A percentile compares a stretch with the other conserved stretches of the same genome.
These are phyloP conservation scores for Hymenoscyphus infarciens DNA, from an alignment of 2,329 filamentous ascomycete species.

Conservation along the genomic window DNA sequence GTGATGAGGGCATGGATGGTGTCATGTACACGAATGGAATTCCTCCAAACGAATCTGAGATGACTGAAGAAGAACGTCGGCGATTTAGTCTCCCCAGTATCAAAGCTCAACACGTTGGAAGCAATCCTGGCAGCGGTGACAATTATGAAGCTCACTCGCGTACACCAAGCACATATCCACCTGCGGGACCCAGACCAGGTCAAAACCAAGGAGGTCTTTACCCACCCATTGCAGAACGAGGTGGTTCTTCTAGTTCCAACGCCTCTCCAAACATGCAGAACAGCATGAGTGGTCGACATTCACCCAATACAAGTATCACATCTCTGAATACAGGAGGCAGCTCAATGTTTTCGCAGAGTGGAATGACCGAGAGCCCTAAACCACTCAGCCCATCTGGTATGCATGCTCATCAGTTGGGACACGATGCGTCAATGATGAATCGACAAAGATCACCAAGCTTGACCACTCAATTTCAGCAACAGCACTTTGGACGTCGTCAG, in stretches of 20 bases:
- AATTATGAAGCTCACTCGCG: slow-evolving; percentile 56
- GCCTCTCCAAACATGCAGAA: slow-evolving; percentile 48
- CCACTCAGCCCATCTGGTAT: slow-evolving; percentile 63
- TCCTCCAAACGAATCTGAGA: slow-evolving; percentile 58
- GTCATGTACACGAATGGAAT: slow-evolving; percentile 45
- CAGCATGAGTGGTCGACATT: slow-evolving; percentile 40
- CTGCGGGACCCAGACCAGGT: slow-evolving; percentile 53
- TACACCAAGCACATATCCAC: slow-evolving; percentile 72
- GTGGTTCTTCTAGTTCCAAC: slow-evolving; percentile 46
- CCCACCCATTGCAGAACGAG: slow-evolving; percentile 57
- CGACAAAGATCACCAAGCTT: slow-evolving; percentile 65
- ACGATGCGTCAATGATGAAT: slow-evolving; percentile 49
- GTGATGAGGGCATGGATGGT: slow-evolving; percentile 56
- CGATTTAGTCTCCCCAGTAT: slow-evolving; percentile 71
- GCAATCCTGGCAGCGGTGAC: slow-evolving; percentile 35
- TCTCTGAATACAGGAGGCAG: slow-evolving; percentile 43
- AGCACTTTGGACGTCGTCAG: slow-evolving; percentile 55
- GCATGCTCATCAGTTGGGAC: slow-evolving; percentile 47
- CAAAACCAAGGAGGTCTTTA: slow-evolving; percentile 54
- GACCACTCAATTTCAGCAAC: slow-evolving; percentile 62
- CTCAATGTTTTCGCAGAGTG: slow-evolving; percentile 64
- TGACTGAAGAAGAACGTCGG: slow-evolving; percentile 56
- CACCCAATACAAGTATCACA: slow-evolving; percentile 48
- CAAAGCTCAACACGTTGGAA: slow-evolving; percentile 66
- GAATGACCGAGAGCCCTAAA: slow-evolving; percentile 83